Base-by-base conservation (phyloP, 805 yeast genomes). In the Dipodascus geniculatus region DNA sequence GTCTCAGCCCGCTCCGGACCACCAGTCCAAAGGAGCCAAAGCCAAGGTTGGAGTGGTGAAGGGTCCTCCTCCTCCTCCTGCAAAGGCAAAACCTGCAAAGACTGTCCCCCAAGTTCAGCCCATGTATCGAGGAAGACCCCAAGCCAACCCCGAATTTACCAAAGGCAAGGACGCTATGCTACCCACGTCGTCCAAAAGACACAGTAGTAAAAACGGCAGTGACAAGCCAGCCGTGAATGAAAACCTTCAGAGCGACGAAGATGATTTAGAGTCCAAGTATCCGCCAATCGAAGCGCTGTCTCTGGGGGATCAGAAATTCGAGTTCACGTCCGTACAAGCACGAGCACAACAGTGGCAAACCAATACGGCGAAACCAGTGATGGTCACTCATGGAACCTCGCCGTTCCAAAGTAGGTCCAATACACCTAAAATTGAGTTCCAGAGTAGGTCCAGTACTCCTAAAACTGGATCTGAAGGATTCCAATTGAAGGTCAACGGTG, bases 51-150 rank as follows among this genome's bases (percentile, higher is more conserved):
- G 44, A 6, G 20, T 38, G 6, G 44, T 38, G 11, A 38, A 38
- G 14, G 44, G 44, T 6, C 44, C 44, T 38, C 44, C 44, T 11
- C 35, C 35, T 14, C 44, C 44, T 38, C 44, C 19, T 14, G 22
- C 55, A 20, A 33, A 51, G 44, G 50, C 57, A 17, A 31, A n/a
- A 23, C 53, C 54, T 31, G 38, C 42, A 16, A 44, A 35, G 42
- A 42, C 55, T n/a, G 42, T 57, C 11, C 61, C 64, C n/a, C 57
- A 56, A 16, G 55, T 58, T 31, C 49, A 53, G 28, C 63, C 65
- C 24, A 60, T 61, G 64, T 60, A 54, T 51, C 49, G 64, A 8
- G 64, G 64, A 3, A 31, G 64, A 42, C 60, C 61, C 52, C n/a
- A 53, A 53, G 54, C 22, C n/a, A 23, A 22, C n/a, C 20, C 44